phyloP scores from a whole-genome alignment of 805 yeast species.

The Priceomyces haplophilus region DNA sequence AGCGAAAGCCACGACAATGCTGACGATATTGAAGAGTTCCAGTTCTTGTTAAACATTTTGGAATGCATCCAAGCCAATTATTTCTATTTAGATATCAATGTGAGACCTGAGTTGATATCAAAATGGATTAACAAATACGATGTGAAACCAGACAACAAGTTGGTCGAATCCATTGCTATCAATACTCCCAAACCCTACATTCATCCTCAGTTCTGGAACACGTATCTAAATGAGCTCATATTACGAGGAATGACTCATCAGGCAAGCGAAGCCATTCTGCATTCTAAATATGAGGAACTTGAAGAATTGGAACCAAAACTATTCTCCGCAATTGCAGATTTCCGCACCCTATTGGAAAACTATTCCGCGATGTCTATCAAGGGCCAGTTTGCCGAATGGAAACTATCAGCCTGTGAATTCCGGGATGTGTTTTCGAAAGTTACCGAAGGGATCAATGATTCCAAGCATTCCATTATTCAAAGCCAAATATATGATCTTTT shows the following conservation, averaged over 20 bases:
- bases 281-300: constrained; percentile 43
- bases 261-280: constrained; percentile 47
- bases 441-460: constrained; percentile 19
- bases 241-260: constrained; percentile 60
- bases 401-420: constrained; percentile 46
- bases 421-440: constrained; percentile 39
- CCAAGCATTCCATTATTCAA: constrained; percentile 26
- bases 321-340: constrained; percentile 38
- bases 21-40: constrained; percentile 21
- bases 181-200: constrained; percentile 42
- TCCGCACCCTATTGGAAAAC: constrained; percentile 34
- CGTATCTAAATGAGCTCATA: constrained; percentile 52
- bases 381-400: constrained; percentile 49
- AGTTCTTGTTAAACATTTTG: constrained; percentile 50
- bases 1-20: constrained; percentile 18
- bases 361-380: constrained; percentile 41
- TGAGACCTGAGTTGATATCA: constrained; percentile 42
- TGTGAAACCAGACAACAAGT: constrained; percentile 57
- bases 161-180: constrained; percentile 47
- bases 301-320: constrained; percentile 26
- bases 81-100: constrained; percentile 37
- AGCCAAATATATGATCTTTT: constrained; percentile 42
- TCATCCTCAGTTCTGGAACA: constrained; percentile 61
- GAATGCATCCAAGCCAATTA: constrained; percentile 56
- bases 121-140: constrained; percentile 72